A percentile compares a stretch with the other conserved stretches of the same genome.
These are phyloP conservation scores for Leishmania lainsoni DNA, from an alignment of 208 protist genomes.

Conservation along the genomic window DNA sequence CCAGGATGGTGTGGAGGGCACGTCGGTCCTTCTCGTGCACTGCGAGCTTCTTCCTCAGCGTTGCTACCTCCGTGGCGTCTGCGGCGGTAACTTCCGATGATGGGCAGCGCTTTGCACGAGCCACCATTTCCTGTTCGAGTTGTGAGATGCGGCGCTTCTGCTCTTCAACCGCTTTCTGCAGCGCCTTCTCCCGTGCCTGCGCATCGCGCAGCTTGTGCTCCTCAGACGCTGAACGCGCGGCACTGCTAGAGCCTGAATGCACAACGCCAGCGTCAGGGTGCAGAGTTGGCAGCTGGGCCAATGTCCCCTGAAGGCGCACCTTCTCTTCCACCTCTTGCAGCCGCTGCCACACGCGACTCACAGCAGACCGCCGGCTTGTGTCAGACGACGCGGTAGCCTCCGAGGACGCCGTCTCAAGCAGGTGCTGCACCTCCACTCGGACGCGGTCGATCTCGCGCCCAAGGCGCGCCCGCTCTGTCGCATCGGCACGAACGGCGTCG, in stretches of 20 bases:
- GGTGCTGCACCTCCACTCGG: slow-evolving; percentile 52
- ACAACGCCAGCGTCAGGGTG: background rate
- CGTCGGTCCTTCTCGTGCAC: slow-evolving; percentile 76
- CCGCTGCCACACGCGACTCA: slow-evolving; percentile 51
- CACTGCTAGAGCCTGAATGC: background rate
- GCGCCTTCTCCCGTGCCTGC: slow-evolving; percentile 14
- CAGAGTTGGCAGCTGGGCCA: slow-evolving; percentile 25
- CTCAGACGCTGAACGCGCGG: background rate
- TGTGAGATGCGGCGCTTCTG: slow-evolving; percentile 10
- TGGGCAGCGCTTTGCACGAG: background rate
- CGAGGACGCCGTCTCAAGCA: slow-evolving; percentile 33
- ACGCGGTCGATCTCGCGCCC: slow-evolving; percentile 57
- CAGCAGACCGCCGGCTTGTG: slow-evolving; percentile 28
- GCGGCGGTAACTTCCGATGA: background rate
- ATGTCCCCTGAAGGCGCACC: slow-evolving; percentile 21
- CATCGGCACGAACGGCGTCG: slow-evolving; percentile 23
- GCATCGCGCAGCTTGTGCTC: slow-evolving; percentile 5
- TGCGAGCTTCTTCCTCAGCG: slow-evolving; percentile 18
- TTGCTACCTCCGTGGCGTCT: slow-evolving; percentile 8
- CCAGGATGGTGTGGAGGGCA: slow-evolving; percentile 88
- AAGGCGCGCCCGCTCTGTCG: slow-evolving; percentile 15
- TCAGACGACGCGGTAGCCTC: slow-evolving; percentile 4
- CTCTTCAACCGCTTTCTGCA: slow-evolving; percentile 8
- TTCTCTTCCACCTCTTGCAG: slow-evolving; percentile 59
- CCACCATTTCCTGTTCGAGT: slow-evolving; percentile 15